A percentile compares a stretch with the other conserved stretches of the same genome.
Conservation (phyloP, 768 basidiomycete species). For the Leucocoprinus leucothites region DNA sequence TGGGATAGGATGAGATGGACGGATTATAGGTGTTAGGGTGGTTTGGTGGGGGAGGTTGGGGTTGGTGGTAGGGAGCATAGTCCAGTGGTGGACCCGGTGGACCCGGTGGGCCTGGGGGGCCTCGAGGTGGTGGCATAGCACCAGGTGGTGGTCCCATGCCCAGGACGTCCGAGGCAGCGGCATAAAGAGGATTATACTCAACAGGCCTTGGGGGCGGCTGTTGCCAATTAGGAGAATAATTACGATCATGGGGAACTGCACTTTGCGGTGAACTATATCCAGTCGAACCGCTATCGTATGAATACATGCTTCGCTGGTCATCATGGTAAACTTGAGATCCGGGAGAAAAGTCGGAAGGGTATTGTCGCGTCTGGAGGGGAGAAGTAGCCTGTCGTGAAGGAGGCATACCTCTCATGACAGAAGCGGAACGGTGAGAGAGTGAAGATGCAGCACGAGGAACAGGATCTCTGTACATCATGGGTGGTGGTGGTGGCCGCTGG, state of each 20-base stretch:
- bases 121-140: constrained; percentile 17
- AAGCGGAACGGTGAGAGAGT: constrained; percentile 43
- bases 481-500: neutral
- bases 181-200: constrained; percentile 60
- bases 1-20: constrained; percentile 15
- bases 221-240: constrained; percentile 30
- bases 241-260: constrained; percentile 27
- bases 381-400: constrained; percentile 41
- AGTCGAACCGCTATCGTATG: constrained; percentile 27
- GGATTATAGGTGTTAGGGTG: constrained; percentile 11
- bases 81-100: constrained; percentile 8
- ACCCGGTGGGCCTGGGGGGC: constrained; percentile 15
- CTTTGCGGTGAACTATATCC: constrained; percentile 15
- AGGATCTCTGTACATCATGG: constrained; percentile 36
- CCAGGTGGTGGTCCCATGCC: constrained; percentile 69
- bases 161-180: constrained; percentile 77
- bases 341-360: constrained; percentile 11
- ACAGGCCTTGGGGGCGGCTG: constrained; percentile 22
- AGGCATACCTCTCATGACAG: constrained; percentile 21
- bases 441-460: constrained; percentile 55
- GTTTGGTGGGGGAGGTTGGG: constrained; percentile 12
- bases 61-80: constrained; percentile 18
- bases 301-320: constrained; percentile 27
- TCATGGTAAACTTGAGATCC: neutral
- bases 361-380: constrained; percentile 29